Evolutionary conservation across 139 green algal genomes (phyloP), one percentile per base, ranked within the genome.

Genomic region (Micractinium sp.): DNA sequence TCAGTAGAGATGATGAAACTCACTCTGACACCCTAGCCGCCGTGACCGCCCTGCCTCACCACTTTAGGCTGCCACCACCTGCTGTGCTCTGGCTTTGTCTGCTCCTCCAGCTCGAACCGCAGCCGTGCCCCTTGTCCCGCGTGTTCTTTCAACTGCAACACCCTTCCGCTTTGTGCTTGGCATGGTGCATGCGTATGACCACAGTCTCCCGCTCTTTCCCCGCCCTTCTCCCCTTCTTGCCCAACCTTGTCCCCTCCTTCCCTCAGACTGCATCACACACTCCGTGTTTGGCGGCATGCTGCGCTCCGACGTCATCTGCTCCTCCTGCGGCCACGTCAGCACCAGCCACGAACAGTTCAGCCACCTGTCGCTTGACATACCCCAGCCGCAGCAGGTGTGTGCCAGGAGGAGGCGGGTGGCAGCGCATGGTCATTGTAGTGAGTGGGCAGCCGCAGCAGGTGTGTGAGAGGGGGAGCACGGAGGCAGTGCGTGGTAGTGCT

Each of bases 331-430:
- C 31, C 91, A 95, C 87, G 96, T 92, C 36, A 98, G 95, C 56
- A 96, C 94, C 0, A 91, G 93, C 0, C 93, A 95, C 73, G 97
- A 99, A 82, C 95, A 95, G 36, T 98, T 96, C 88, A 91, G 96
- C 60, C 95, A 98, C 90, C 90, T 98, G 23, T 97, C 94, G 14
- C 91, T 99, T 20, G 97, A 99, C 87, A 87, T 99, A 2, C 77
- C 88, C 61, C 36, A 61, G 33, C 81, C 81, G 33, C 56, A 75
- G 81, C 81, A 86, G 81, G 81, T 86, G 81, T 20, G 23, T 73
- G 66, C 23, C 9, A 18, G 16, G 15, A 22, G 35, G 36, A 25
- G 15, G 18, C 3, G 77, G 23, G 36, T 60, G 36, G 47, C n/a
- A n/a, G n/a, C n/a, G n/a, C n/a, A n/a, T n/a, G n/a, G n/a, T n/a